These are phyloP conservation scores for Quillaja saponaria DNA, from an alignment of 306 rosid species.

Conservation along the genomic window DNA sequence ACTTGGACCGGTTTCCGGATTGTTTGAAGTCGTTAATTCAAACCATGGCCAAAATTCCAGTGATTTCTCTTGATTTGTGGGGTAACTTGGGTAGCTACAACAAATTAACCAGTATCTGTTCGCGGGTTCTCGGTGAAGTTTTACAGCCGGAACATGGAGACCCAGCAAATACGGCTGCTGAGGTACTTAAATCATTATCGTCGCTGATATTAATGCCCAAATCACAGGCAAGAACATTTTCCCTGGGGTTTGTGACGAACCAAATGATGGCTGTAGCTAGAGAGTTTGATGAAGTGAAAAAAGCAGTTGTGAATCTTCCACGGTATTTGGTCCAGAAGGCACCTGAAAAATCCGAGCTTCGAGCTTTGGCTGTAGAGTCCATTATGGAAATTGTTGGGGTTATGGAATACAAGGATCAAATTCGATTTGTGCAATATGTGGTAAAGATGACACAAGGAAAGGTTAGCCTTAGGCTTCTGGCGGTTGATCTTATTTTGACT, in stretches of 20 bases:
- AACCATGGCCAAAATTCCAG: slow-evolving; percentile 58
- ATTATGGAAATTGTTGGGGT: slow-evolving; percentile 64
- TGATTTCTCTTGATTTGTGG: slow-evolving; percentile 42
- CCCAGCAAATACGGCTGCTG: slow-evolving; percentile 53
- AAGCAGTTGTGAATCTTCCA: slow-evolving; percentile 69
- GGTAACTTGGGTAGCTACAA: slow-evolving; percentile 40
- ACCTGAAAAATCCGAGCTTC: slow-evolving; percentile 76
- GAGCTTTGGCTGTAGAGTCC: slow-evolving; percentile 79
- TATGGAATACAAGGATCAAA: slow-evolving; percentile 54
- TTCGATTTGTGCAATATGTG: slow-evolving; percentile 68
- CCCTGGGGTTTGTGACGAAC: slow-evolving; percentile 51
- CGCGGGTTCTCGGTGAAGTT: slow-evolving; percentile 51
- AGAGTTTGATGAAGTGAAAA: slow-evolving; percentile 52
- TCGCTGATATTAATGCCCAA: slow-evolving; percentile 57
- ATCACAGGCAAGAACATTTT: slow-evolving; percentile 63
- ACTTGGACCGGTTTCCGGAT: slow-evolving; percentile 83
- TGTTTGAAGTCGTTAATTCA: slow-evolving; percentile 69
- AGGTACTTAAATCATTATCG: slow-evolving; percentile 62
- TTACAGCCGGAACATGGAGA: slow-evolving; percentile 73
- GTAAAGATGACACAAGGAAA: slow-evolving; percentile 75
- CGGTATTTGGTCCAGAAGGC: slow-evolving; percentile 69
- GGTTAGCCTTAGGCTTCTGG: slow-evolving; percentile 69
- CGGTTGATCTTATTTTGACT: slow-evolving; percentile 67
- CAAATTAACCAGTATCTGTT: slow-evolving; percentile 46
- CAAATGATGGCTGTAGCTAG: slow-evolving; percentile 31